Base-by-base conservation (phyloP, 345 rosid species). In the Durio zibethinus region DNA sequence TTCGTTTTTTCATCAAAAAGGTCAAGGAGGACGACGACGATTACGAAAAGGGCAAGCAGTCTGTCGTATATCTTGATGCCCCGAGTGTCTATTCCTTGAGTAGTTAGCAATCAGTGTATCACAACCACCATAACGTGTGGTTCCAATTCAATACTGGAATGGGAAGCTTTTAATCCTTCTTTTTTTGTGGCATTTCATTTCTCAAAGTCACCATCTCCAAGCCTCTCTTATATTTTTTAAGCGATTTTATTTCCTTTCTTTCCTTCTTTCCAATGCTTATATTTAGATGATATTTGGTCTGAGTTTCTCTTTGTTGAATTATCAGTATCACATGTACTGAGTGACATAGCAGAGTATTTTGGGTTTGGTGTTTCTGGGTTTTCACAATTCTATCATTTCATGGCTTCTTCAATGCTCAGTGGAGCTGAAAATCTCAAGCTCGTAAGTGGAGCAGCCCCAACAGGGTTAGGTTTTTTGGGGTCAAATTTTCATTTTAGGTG, bases 371-470 rank as follows among this genome's bases (percentile, higher is more conserved):
- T 38, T 21, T 73, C 48, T 36, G 62, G 23, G n/a, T 63, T 35
- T 21, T 50, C 48, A 29, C 20, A 20, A 3, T 29, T 45, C 29
- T 12, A 31, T 43, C 57, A 42, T 31, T 48, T 63, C 53, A 90
- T 93, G 99, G 92, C 94, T 36, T 88, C 92, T 75, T 81, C 88
- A 20, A 78, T 93, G 84, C 87, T 93, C 61, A 84, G 74, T 77
- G 98, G 93, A 43, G 90, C 90, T 78, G 92, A 86, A 60, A 85
- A 77, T 77, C 83, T 87, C 66, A 79, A 84, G 61, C 80, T 77
- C 71, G 54, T 85, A 56, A 82, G 80, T 42, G 83, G 87, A 47
- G 69, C 74, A 47, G 40, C 74, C 76, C 89, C 85, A 14, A 80
- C 69, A 77, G 88, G 89, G 14, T 76, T 88, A 20, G 83, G 87